These are phyloP conservation scores for Achaetomiella virescens DNA, from an alignment of 495 filamentous ascomycete genomes.

Conservation along the genomic window DNA sequence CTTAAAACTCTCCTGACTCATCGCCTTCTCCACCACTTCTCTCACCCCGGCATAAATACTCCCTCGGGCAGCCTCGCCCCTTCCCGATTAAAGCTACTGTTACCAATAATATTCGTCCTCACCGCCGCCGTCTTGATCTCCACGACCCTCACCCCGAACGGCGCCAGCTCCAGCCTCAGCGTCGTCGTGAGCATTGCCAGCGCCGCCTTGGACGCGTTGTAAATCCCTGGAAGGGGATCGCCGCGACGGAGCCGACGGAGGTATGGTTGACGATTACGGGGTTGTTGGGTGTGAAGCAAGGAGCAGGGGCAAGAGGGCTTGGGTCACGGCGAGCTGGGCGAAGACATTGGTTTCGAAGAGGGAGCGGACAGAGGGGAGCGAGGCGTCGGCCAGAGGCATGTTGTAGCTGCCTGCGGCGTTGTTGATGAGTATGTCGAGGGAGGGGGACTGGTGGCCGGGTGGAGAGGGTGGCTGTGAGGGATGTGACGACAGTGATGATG, in stretches of 20 bases:
- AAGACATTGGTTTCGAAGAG: conserved; percentile 54
- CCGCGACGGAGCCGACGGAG: conserved; percentile 15
- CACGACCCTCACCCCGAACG: conserved; percentile 40
- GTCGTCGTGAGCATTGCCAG: conserved; percentile 39
- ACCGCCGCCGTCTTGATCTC: conserved; percentile 30
- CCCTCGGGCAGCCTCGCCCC: conserved; percentile 1
- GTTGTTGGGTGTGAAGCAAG: conserved; percentile 41
- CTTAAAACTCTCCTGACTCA: conserved; percentile 9
- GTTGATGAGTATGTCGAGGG: conserved; percentile 50
- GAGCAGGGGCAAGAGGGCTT: conserved; percentile 49
- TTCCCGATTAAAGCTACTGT: not conserved
- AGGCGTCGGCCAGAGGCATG: conserved; percentile 43
- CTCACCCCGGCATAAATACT: conserved; percentile 8
- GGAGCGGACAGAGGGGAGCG: conserved; percentile 34
- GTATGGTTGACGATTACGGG: conserved; percentile 40
- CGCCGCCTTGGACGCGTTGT: conserved; percentile 52
- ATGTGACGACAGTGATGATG: conserved; percentile 22
- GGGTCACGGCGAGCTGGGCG: conserved; percentile 43
- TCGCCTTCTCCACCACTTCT: conserved; percentile 19
- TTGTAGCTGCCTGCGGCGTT: conserved; percentile 43
- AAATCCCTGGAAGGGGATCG: conserved; percentile 39
- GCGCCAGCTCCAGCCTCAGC: conserved; percentile 48
- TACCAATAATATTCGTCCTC: conserved; percentile 10
- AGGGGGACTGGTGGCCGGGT: conserved; percentile 27
- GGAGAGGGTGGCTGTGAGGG: conserved; percentile 21